Base-by-base conservation (phyloP, 2,329 filamentous ascomycete species). In the Claviceps purpurea region DNA sequence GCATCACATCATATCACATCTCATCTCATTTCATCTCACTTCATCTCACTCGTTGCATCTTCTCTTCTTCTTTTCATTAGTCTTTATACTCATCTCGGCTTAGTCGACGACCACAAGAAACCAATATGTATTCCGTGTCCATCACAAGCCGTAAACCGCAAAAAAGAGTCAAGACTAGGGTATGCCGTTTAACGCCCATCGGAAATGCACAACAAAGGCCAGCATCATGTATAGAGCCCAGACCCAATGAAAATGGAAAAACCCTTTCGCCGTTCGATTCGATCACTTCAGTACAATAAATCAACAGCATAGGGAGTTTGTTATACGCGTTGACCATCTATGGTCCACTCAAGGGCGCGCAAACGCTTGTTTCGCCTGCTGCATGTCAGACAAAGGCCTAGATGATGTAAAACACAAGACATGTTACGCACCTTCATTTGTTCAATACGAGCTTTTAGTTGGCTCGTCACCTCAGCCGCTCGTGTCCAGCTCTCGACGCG, bases 391-490 rank as follows among this genome's bases (percentile, higher is more conserved):
- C 18, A 37, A 41, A 11, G 8, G 42, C 18, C 16, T 16, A 5
- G 20, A 38, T 39, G 20, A 30, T 30, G 18, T 6, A 37, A 42
- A 18, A n/a, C 1, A 39, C 11, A 39, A 43, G 2, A 16, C 16
- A 20, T 24, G 20, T 42, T 8, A 62, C 70, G 58, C 62, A 79
- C 81, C 78, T 97, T 98, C 93, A 98, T 98, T 75, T 93, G 87
- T 73, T 97, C 93, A 68, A 98, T 98, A 65, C 93, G 82, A 50
- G 91, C 89, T 73, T 97, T 98, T 62, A 98, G 69, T 67, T 96
- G 93, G 68, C 90, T 96, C 51, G 93, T 98, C 53, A 98, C 93
- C 72, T 98, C 93, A 2, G 93, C 93, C 18, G 93, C 93, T 59
- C 93, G 78, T 72, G 90, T 94, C 93, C 93, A 98, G 65, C 90